phyloP scores from a whole-genome alignment of 78 protist species.

The Anaeramoeba flamelloides region DNA sequence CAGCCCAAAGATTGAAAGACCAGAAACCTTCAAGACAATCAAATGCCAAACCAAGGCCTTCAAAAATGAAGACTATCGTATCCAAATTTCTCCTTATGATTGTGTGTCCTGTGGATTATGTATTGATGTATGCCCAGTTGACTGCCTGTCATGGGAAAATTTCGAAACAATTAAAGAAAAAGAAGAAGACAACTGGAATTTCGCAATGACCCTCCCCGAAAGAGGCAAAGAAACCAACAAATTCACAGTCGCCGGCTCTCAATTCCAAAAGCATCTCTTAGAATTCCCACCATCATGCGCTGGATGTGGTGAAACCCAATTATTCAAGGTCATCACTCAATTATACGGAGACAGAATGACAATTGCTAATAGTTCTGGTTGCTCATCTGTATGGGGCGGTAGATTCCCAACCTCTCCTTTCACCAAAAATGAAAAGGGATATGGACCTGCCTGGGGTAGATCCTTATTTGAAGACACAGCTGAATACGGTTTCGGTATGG shows the following conservation, averaged over 20 bases:
- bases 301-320: constrained; percentile 53
- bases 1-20: too few species aligned
- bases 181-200: too few species aligned
- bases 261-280: constrained; percentile 36
- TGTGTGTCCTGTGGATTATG: constrained; percentile 51
- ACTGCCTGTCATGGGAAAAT: constrained; percentile 28
- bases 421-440: constrained; percentile 36
- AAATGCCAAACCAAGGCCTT: constrained; percentile 21
- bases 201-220: constrained; percentile 13
- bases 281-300: constrained; percentile 50
- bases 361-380: constrained; percentile 56
- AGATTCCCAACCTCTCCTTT: constrained; percentile 27
- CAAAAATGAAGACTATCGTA: constrained; percentile 9
- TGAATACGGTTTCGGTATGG: constrained; percentile 48
- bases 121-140: constrained; percentile 34
- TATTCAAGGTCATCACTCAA: constrained; percentile 39
- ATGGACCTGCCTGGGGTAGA: constrained; percentile 60
- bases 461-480: constrained; percentile 57
- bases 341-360: constrained; percentile 41
- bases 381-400: constrained; percentile 49
- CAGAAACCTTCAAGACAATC: constrained; percentile 40
- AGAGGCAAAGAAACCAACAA: constrained; percentile 26
- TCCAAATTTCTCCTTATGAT: constrained; percentile 35
- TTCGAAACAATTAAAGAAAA: too few species aligned
- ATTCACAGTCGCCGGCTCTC: constrained; percentile 26